Conservation (phyloP, 495 filamentous ascomycete species). For the Trichoderma virens region DNA sequence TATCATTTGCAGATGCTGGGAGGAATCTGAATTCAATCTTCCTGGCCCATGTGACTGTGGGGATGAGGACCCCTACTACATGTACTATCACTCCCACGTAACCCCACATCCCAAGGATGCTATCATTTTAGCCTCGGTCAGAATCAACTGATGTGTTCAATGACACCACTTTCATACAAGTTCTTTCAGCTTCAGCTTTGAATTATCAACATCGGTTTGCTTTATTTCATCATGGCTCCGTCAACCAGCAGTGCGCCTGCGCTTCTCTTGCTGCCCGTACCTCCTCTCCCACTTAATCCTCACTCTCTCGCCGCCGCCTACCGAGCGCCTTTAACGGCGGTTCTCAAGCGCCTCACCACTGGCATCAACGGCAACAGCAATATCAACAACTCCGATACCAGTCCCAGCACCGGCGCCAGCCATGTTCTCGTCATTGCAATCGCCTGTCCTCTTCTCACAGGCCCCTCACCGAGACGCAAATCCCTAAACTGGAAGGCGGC, state of each 20-base stretch:
- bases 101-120: too few species aligned
- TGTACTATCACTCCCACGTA: too few species aligned
- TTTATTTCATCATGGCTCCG: background rate
- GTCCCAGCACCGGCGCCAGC: background rate
- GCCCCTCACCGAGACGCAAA: conserved; percentile 36
- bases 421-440: conserved; percentile 45
- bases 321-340: background rate
- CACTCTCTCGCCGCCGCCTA: conserved; percentile 6
- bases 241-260: background rate
- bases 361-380: background rate
- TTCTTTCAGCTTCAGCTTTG: too few species aligned
- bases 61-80: too few species aligned
- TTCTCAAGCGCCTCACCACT: background rate
- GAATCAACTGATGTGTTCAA: too few species aligned
- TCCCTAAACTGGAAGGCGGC: conserved; percentile 49
- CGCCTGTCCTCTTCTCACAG: conserved; percentile 43
- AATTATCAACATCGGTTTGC: too few species aligned
- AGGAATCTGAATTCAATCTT: too few species aligned
- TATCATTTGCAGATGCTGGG: too few species aligned
- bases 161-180: too few species aligned
- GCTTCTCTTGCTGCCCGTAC: conserved; percentile 4
- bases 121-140: too few species aligned
- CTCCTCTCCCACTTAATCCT: background rate
- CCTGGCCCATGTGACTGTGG: too few species aligned
- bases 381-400: background rate